These are phyloP conservation scores for Boletales sp. DNA, from an alignment of 768 basidiomycete species.

Conservation along the genomic window DNA sequence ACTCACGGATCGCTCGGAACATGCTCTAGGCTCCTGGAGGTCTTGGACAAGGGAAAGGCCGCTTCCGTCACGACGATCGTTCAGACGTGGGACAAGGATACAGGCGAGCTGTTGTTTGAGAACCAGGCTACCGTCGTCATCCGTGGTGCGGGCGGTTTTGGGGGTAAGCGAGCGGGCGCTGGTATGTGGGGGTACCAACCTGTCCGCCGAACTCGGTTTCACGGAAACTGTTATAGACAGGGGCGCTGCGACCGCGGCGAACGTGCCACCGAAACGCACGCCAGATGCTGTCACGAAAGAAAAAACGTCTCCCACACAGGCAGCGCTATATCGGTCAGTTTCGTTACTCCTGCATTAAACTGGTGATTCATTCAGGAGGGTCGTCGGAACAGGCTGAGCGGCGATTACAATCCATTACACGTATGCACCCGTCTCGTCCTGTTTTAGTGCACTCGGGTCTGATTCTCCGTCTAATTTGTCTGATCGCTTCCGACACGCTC, in stretches of 20 bases:
- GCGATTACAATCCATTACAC: slow-evolving; percentile 90
- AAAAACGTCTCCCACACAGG: slow-evolving; percentile 76
- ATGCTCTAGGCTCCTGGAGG: slow-evolving; percentile 61
- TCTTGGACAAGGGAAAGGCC: slow-evolving; percentile 89
- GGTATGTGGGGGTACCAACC: slow-evolving; percentile 42
- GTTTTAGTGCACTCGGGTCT: slow-evolving; percentile 1
- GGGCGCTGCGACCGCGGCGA: slow-evolving; percentile 80
- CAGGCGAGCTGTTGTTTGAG: slow-evolving; percentile 83
- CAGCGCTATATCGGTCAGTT: slow-evolving; percentile 83
- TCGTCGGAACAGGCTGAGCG: slow-evolving; percentile 60
- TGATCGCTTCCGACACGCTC: not conserved
- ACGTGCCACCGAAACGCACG: slow-evolving; percentile 73
- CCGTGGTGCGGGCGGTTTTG: slow-evolving; percentile 94
- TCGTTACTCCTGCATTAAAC: not conserved
- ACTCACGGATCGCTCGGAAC: slow-evolving; percentile 2
- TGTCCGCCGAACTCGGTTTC: slow-evolving; percentile 3
- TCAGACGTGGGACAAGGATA: slow-evolving; percentile 74
- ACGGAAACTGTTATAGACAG: slow-evolving; percentile 54
- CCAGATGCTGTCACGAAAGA: slow-evolving; percentile 90
- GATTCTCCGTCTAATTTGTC: not conserved
- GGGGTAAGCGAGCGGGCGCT: slow-evolving; percentile 79
- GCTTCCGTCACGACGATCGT: slow-evolving; percentile 81
- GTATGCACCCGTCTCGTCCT: slow-evolving; percentile 37
- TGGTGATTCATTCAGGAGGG: too few relatives aligned
- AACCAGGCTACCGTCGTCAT: slow-evolving; percentile 91